Conservation (phyloP, 73 alveolate genomes). For the Paramecium sexaurelia region DNA sequence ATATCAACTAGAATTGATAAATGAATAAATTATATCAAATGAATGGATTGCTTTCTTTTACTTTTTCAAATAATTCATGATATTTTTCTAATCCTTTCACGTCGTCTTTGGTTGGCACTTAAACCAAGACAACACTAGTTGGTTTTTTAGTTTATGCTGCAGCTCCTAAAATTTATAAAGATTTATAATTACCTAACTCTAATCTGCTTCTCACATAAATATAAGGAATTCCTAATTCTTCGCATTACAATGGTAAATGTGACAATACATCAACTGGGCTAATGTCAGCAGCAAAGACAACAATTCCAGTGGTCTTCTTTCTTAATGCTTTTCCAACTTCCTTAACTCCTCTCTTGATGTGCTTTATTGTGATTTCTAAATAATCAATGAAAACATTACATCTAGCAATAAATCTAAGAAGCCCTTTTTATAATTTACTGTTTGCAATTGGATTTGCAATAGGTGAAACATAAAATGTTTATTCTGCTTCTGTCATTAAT, state of each 20-base stretch:
- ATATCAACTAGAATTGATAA: neutral
- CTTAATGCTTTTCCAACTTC: conserved; percentile 86
- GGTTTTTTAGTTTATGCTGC: conserved; percentile 74
- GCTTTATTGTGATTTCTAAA: conserved; percentile 66
- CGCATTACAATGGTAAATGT: conserved; percentile 91
- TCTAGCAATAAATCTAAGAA: conserved; percentile 80
- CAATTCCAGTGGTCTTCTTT: conserved; percentile 76
- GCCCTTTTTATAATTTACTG: conserved; percentile 77
- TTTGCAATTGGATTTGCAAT: conserved; percentile 89
- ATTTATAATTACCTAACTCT: conserved; percentile 72
- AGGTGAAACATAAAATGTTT: conserved; percentile 80
- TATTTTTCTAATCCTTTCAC: conserved; percentile 65
- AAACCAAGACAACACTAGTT: conserved; percentile 70
- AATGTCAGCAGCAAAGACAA: conserved; percentile 86
- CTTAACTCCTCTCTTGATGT: conserved; percentile 89
- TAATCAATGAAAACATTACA: conserved; percentile 14
- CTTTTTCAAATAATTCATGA: conserved; percentile 61
- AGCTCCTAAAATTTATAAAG: conserved; percentile 59
- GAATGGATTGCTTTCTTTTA: conserved; percentile 56
- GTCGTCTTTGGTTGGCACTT: conserved; percentile 71
- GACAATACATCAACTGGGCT: conserved; percentile 91
- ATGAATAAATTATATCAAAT: conserved; percentile 27
- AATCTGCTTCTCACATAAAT: conserved; percentile 89
- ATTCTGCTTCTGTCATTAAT: conserved; percentile 61
- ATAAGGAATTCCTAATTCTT: conserved; percentile 85